Conservation (phyloP, 371 early-diverging fungal genomes). For the Apophysomyces variabilis region DNA sequence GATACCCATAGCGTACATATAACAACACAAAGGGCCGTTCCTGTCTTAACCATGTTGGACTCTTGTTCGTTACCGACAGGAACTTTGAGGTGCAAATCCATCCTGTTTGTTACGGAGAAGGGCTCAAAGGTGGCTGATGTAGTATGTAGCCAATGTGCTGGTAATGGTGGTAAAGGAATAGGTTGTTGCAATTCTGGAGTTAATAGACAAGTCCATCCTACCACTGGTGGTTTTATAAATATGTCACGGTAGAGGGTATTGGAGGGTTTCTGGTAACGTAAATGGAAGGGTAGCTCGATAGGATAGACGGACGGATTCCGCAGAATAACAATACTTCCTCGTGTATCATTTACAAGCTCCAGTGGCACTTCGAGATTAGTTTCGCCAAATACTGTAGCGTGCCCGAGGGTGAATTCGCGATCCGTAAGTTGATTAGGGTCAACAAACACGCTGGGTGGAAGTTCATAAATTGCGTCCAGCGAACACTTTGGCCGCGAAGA, state of each 20-base stretch:
- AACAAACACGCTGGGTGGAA: slow-evolving; percentile 54
- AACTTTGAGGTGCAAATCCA: slow-evolving; percentile 25
- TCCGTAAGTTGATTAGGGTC: slow-evolving; percentile 48
- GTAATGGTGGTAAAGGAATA: slow-evolving; percentile 5
- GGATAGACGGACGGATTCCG: slow-evolving; percentile 16
- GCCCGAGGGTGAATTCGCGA: slow-evolving; percentile 11
- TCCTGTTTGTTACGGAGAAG: background rate
- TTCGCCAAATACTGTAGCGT: slow-evolving; percentile 45
- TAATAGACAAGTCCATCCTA: slow-evolving; percentile 45
- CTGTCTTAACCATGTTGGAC: slow-evolving; percentile 26
- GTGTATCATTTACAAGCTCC: slow-evolving; percentile 40
- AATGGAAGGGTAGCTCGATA: slow-evolving; percentile 48
- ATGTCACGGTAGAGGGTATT: slow-evolving; percentile 29
- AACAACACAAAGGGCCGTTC: slow-evolving; percentile 36
- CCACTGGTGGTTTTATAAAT: slow-evolving; percentile 30
- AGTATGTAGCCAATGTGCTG: background rate
- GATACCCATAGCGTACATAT: slow-evolving; percentile 41
- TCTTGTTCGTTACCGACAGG: slow-evolving; percentile 47
- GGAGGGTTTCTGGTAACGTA: slow-evolving; percentile 50
- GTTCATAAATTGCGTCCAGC: slow-evolving; percentile 39
- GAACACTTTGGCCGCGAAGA: slow-evolving; percentile 21
- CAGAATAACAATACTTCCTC: slow-evolving; percentile 46
- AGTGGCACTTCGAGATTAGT: slow-evolving; percentile 50
- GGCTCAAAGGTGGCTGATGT: slow-evolving; percentile 8
- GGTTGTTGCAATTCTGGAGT: slow-evolving; percentile 18